phyloP scores from a whole-genome alignment of 805 yeast genomes.

The Teunomyces panamensis region DNA sequence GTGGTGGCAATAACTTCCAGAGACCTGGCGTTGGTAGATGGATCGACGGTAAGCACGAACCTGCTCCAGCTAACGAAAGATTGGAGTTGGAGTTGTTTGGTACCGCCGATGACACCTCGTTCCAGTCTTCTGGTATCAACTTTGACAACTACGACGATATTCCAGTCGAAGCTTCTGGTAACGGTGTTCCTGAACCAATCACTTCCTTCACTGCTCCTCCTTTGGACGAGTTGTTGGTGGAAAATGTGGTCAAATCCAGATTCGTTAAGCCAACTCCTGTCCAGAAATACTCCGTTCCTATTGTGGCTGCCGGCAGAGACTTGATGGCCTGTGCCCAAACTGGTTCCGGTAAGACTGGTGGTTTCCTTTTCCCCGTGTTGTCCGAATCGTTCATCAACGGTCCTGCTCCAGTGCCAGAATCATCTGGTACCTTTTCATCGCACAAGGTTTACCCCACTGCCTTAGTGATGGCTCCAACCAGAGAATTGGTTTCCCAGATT shows the following conservation, averaged over 20 bases:
- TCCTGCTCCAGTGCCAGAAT: constrained; percentile 60
- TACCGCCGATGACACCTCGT: constrained; percentile 62
- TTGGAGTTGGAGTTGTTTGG: constrained; percentile 85
- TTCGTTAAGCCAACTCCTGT: constrained; percentile 96
- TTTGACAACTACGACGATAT: constrained; percentile 98
- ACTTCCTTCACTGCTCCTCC: constrained; percentile 88
- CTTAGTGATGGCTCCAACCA: constrained; percentile 95
- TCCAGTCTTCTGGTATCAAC: constrained; percentile 95
- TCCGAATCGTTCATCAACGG: constrained; percentile 88
- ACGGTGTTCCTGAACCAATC: constrained; percentile 91
- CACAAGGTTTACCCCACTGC: constrained; percentile 92
- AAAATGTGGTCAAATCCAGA: constrained; percentile 83
- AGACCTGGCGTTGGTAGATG: constrained; percentile 72
- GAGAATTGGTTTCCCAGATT: constrained; percentile 97
- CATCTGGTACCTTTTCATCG: constrained; percentile 52
- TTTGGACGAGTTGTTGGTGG: constrained; percentile 77
- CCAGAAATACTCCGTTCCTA: constrained; percentile 90
- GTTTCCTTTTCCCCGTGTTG: constrained; percentile 95
- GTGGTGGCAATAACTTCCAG: constrained; percentile 25
- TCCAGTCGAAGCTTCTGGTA: constrained; percentile 97
- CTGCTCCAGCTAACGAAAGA: constrained; percentile 67
- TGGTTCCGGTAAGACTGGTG: constrained; percentile 99
- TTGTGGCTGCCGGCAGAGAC: constrained; percentile 85
- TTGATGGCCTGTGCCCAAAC: constrained; percentile 98
- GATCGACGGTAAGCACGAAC: constrained; percentile 83